Evolutionary conservation across 208 protist species (phyloP), one percentile per base, ranked within the genome.

Genomic region (Trypanosomatidae sp.): DNA sequence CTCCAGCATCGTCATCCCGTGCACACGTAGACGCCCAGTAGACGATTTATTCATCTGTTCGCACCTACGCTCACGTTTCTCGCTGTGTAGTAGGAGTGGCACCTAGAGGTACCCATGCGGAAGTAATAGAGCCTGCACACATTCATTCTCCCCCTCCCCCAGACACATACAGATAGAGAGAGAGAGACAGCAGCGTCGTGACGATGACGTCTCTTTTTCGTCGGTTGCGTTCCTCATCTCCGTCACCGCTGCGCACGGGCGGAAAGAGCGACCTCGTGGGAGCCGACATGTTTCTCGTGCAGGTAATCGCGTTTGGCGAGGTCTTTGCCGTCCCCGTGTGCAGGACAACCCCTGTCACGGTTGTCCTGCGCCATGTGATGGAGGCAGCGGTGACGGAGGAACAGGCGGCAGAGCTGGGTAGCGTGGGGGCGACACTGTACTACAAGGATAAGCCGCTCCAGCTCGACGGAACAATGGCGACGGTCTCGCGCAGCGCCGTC

Each of bases 321-420:
- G 73, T 74, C 7, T 71, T 75, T 65, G 67, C 69, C 43, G 33
- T 93, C 2, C 77, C 86, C 2, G 89, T 85, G n/a, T 84, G 83
- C 25, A 60, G 64, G 5, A 52, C 73, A 53, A 89, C 88, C 0
- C 67, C 65, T 0, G 67, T 85, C 56, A 69, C 69, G 12, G 79
- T 84, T 2, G 71, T 93, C 19, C 68, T 86, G 68, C 79, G 80
- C 65, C 75, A 84, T 47, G 82, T 91, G 22, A 80, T 82, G 44
- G 83, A 86, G 68, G 41, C 88, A 17, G 82, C 78, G 7, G 71
- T 85, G 22, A 76, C 86, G 36, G 60, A 64, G 36, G 69, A 72
- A 56, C 56, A 73, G 15, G 72, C 73, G 13, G 66, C 53, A 15
- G 73, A 44, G 12, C 74, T 84, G 25, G 81, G 79, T 46, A 73